These are phyloP conservation scores for Aspergillus latus DNA, from an alignment of 2,329 filamentous ascomycete species.

Conservation along the genomic window DNA sequence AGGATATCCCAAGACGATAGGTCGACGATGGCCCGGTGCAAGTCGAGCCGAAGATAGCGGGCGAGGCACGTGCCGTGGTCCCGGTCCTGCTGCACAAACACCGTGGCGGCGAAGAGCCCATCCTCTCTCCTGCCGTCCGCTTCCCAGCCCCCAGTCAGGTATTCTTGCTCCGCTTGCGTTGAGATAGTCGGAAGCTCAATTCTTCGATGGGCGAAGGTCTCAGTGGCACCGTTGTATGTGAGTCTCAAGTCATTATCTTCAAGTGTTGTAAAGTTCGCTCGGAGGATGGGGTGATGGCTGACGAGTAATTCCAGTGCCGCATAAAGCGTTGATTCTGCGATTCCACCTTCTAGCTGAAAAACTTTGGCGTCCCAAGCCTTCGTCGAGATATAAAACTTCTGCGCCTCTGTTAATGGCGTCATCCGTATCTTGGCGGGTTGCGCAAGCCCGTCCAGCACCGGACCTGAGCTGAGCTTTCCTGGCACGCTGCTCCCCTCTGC, in stretches of 20 bases:
- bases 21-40: slow-evolving; percentile 8
- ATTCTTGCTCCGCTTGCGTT: neutral
- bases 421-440: neutral
- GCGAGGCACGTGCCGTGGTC: slow-evolving; percentile 6
- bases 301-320: neutral
- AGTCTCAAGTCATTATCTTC: neutral
- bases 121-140: neutral
- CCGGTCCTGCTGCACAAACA: slow-evolving; percentile 1
- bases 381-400: neutral
- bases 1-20: neutral
- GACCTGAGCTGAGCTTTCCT: neutral
- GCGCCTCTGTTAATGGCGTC: neutral
- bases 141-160: neutral
- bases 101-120: neutral
- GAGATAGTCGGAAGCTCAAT: neutral
- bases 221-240: neutral
- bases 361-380: slow-evolving; percentile 5
- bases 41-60: slow-evolving; percentile 1
- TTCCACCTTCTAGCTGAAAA: neutral
- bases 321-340: slow-evolving; percentile 1
- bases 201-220: neutral
- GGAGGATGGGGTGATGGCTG: neutral
- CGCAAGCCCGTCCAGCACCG: neutral
- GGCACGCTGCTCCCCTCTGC: neutral
- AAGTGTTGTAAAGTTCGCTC: neutral